Evolutionary conservation across 768 basidiomycete species (phyloP).

Genomic region (Psilocybe sp.): DNA sequence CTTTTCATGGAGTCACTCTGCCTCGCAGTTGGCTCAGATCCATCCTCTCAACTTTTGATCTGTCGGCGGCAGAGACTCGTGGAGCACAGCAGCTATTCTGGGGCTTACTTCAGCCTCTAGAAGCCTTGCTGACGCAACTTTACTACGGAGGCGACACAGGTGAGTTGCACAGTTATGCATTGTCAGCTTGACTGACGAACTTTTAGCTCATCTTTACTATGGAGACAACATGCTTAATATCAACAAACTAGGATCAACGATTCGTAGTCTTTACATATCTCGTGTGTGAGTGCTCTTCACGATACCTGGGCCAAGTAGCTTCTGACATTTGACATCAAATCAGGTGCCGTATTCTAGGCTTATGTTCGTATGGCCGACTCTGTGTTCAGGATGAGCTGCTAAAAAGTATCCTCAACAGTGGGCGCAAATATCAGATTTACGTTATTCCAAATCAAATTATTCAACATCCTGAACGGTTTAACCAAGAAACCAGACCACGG

Average conservation of each 20-base stretch:
- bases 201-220: slow-evolving; percentile 8
- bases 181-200: too few species aligned
- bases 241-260: background rate
- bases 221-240: slow-evolving; percentile 2
- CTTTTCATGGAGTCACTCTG: slow-evolving; percentile 45
- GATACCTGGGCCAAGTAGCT: too few species aligned
- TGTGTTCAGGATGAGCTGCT: background rate
- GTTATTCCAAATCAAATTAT: slow-evolving; percentile 6
- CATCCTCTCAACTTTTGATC: slow-evolving; percentile 11
- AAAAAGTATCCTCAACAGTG: background rate
- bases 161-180: too few species aligned
- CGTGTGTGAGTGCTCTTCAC: slow-evolving; percentile 8
- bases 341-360: slow-evolving; percentile 15
- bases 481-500: background rate
- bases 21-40: slow-evolving; percentile 51
- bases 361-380: slow-evolving; percentile 16
- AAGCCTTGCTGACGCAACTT: slow-evolving; percentile 1
- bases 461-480: slow-evolving; percentile 5
- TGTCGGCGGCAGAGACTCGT: background rate
- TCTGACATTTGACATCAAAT: background rate
- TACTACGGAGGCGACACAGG: slow-evolving; percentile 4
- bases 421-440: slow-evolving; percentile 6
- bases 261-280: slow-evolving; percentile 11
- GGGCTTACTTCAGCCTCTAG: slow-evolving; percentile 8
- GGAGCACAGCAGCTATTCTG: slow-evolving; percentile 6